Evolutionary conservation across 305 asterid species (phyloP).

Genomic region (Rubia peregrina): DNA sequence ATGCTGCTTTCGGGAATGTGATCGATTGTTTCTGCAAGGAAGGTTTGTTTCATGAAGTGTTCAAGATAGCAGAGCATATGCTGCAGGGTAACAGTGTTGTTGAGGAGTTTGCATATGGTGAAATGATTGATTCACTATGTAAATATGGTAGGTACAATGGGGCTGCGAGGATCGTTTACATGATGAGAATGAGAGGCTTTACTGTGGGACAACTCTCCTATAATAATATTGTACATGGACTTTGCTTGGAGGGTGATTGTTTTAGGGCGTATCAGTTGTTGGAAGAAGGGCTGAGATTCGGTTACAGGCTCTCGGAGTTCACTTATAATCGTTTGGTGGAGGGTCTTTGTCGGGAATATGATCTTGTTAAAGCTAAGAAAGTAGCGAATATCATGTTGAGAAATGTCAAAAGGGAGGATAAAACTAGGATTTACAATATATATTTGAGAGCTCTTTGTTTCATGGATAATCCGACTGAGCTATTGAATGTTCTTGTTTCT

Average conservation of each 20-base stretch:
- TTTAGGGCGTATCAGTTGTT: conserved; percentile 73
- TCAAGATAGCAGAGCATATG: conserved; percentile 63
- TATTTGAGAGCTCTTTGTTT: conserved; percentile 72
- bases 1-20: conserved; percentile 37
- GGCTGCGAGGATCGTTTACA: conserved; percentile 74
- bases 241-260: conserved; percentile 57
- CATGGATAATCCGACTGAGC: conserved; percentile 59
- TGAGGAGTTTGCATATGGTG: conserved; percentile 57
- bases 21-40: conserved; percentile 62
- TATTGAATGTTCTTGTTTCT: conserved; percentile 57
- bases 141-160: conserved; percentile 65
- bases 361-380: conserved; percentile 53
- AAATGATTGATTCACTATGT: conserved; percentile 71
- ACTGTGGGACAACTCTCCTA: conserved; percentile 54
- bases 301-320: conserved; percentile 64
- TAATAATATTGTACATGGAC: conserved; percentile 66
- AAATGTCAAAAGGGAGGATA: conserved; percentile 26
- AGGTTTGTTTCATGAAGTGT: conserved; percentile 66
- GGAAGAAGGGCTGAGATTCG: conserved; percentile 56
- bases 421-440: conserved; percentile 69
- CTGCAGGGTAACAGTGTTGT: conserved; percentile 55
- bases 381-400: conserved; percentile 50
- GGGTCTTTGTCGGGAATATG: conserved; percentile 52
- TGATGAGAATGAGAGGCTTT: conserved; percentile 68
- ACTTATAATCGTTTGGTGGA: conserved; percentile 66